Evolutionary conservation across 2,329 filamentous ascomycete genomes (phyloP).

Genomic region (Metarhizium sp.): DNA sequence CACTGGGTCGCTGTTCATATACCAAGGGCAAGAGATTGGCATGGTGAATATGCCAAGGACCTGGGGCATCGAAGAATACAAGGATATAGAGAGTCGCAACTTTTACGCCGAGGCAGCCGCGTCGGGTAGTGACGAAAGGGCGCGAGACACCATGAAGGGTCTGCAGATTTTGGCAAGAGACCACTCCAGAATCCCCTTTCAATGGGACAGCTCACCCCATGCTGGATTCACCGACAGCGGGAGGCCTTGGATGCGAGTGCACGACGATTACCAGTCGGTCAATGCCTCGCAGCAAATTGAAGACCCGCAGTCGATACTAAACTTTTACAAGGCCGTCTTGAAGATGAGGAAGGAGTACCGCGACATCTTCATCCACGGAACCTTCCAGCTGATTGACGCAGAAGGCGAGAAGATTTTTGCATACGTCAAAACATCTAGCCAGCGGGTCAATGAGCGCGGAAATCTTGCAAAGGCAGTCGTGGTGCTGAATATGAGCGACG

Average conservation of each 20-base stretch:
- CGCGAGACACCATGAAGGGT: slow-evolving; percentile 43
- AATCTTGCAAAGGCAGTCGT: neutral
- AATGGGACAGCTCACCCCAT: slow-evolving; percentile 49
- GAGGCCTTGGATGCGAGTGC: slow-evolving; percentile 59
- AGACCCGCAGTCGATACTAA: slow-evolving; percentile 39
- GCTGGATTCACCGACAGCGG: slow-evolving; percentile 47
- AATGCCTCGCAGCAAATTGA: slow-evolving; percentile 43
- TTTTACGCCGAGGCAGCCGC: slow-evolving; percentile 37
- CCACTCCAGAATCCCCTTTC: slow-evolving; percentile 56
- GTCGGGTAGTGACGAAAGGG: slow-evolving; percentile 38
- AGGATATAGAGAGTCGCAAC: slow-evolving; percentile 43
- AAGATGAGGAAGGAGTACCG: slow-evolving; percentile 41
- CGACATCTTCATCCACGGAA: slow-evolving; percentile 52
- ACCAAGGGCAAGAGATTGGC: slow-evolving; percentile 53
- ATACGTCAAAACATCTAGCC: slow-evolving; percentile 31
- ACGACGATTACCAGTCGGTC: slow-evolving; percentile 44
- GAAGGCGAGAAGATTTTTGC: slow-evolving; percentile 45
- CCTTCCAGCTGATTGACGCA: slow-evolving; percentile 44
- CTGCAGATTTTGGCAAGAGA: slow-evolving; percentile 53
- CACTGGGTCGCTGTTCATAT: slow-evolving; percentile 46
- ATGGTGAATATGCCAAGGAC: slow-evolving; percentile 45
- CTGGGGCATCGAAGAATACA: slow-evolving; percentile 44
- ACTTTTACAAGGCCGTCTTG: slow-evolving; percentile 49
- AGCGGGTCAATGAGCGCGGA: neutral
- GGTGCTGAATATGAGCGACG: neutral